These are phyloP conservation scores for Rhexocercosporidium sp. DNA, from an alignment of 2,329 filamentous ascomycete species.

Conservation along the genomic window DNA sequence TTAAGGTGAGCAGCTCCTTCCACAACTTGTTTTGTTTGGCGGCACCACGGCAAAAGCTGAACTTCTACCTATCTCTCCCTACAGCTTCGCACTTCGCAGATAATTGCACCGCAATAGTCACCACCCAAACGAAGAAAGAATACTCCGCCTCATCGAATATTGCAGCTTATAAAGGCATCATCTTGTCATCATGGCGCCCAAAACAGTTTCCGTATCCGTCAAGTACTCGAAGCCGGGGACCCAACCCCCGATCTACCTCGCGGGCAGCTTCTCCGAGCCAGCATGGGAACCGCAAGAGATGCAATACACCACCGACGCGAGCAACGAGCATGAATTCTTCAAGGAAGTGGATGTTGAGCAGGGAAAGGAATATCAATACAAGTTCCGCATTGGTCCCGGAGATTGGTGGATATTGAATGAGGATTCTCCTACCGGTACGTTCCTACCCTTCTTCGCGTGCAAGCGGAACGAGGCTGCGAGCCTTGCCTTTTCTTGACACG, in stretches of 20 bases:
- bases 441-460: not conserved
- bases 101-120: not conserved
- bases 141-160: not conserved
- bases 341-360: slow-evolving; percentile 60
- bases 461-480: not conserved
- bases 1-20: slow-evolving; percentile 8
- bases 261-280: slow-evolving; percentile 70
- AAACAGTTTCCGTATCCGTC: slow-evolving; percentile 44
- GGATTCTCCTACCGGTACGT: slow-evolving; percentile 61
- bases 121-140: not conserved
- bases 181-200: slow-evolving; percentile 28
- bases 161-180: slow-evolving; percentile 3
- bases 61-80: not conserved
- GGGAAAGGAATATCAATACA: slow-evolving; percentile 72
- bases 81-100: not conserved
- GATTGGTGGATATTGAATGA: slow-evolving; percentile 76
- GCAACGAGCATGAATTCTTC: slow-evolving; percentile 63
- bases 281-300: slow-evolving; percentile 73
- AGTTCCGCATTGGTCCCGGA: slow-evolving; percentile 69
- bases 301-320: slow-evolving; percentile 55
- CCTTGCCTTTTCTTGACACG: not conserved
- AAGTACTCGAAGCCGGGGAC: slow-evolving; percentile 64
- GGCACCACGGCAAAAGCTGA: not conserved
- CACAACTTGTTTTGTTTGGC: not conserved
- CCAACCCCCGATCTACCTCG: slow-evolving; percentile 71